These are phyloP conservation scores for Wickerhamiella brachini DNA, from an alignment of 805 yeast genomes.

Conservation along the genomic window DNA sequence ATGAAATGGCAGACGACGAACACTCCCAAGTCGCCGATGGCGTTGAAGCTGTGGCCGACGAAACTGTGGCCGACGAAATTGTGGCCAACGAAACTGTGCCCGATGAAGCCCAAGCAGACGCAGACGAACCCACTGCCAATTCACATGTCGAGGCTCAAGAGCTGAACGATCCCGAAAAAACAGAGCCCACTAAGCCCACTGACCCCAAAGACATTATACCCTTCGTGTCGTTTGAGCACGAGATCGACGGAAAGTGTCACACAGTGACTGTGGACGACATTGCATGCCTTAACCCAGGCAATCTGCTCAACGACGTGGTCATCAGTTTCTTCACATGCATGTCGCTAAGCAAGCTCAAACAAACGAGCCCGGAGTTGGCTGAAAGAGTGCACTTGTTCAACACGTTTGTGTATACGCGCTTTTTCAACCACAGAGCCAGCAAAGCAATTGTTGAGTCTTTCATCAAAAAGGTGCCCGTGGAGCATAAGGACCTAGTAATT, in stretches of 20 bases:
- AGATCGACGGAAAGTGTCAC: neutral
- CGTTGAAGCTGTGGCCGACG: no score
- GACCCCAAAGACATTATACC: no score
- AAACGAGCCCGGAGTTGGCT: conserved; percentile 20
- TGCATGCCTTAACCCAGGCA: conserved; percentile 60
- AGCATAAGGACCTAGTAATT: conserved; percentile 45
- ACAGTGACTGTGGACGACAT: conserved; percentile 38
- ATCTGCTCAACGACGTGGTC: conserved; percentile 81
- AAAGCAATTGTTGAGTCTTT: conserved; percentile 40
- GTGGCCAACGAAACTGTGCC: no score
- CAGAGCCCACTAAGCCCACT: no score
- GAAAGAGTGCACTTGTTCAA: conserved; percentile 47
- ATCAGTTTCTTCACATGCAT: conserved; percentile 63
- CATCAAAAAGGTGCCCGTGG: conserved; percentile 56
- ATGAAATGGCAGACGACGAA: no score
- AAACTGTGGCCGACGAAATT: no score
- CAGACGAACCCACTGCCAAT: no score
- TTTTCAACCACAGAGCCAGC: conserved; percentile 25
- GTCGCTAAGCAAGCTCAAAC: conserved; percentile 21
- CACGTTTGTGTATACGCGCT: conserved; percentile 67
- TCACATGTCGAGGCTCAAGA: no score
- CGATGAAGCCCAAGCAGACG: no score
- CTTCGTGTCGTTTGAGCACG: neutral
- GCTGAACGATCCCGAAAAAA: no score
- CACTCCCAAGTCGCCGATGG: no score